These are phyloP conservation scores for Cercospora sp. DNA, from an alignment of 2,329 filamentous ascomycete genomes.

Conservation along the genomic window DNA sequence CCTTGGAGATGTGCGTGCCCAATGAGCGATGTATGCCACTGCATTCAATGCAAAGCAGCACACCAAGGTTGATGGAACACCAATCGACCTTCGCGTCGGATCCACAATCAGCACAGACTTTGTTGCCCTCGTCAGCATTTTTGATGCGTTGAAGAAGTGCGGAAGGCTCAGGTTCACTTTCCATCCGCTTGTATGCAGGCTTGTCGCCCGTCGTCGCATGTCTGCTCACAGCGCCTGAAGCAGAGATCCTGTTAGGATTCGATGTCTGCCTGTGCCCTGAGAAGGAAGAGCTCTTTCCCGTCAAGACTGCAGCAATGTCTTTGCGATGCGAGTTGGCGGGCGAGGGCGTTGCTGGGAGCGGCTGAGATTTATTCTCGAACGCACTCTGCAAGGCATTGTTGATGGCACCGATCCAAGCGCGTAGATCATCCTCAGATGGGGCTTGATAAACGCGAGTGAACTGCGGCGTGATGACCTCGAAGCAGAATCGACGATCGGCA, in stretches of 20 bases:
- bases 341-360: conserved; percentile 42
- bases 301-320: conserved; percentile 90
- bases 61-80: conserved; percentile 97
- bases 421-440: conserved; percentile 97
- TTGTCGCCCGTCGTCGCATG: conserved; percentile 90
- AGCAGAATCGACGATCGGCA: conserved; percentile 92
- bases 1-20: conserved; percentile 96
- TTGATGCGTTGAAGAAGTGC: conserved; percentile 84
- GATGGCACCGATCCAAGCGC: conserved; percentile 91
- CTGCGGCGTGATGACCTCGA: conserved; percentile 95
- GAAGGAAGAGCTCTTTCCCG: conserved; percentile 81
- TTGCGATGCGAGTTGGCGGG: conserved; percentile 63
- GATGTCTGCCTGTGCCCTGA: conserved; percentile 55
- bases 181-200: conserved; percentile 70
- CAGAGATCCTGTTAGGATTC: conserved; percentile 44
- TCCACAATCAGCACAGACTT: conserved; percentile 90
- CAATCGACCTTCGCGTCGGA: conserved; percentile 93
- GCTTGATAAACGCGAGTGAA: conserved; percentile 97
- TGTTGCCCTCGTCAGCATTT: conserved; percentile 88
- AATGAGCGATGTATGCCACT: conserved; percentile 95
- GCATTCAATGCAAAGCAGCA: conserved; percentile 96
- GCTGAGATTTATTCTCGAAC: conserved; percentile 71
- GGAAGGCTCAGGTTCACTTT: conserved; percentile 71
- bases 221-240: conserved; percentile 65
- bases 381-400: conserved; percentile 97